phyloP scores from a whole-genome alignment of 805 yeast species.

The Clavispora phyllophila region DNA sequence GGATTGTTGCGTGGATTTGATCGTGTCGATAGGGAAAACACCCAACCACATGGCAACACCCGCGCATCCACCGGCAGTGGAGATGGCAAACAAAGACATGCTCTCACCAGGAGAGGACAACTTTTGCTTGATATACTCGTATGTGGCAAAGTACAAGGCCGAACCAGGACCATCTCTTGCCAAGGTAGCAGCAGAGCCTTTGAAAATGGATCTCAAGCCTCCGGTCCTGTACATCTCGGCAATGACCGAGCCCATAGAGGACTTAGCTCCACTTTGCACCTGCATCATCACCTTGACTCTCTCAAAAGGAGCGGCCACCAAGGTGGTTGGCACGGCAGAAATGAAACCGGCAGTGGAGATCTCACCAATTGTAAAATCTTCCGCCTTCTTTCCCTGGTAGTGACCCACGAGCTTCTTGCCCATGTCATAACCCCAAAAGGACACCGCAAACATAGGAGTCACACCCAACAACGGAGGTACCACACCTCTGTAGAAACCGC shows the following conservation, averaged over 20 bases:
- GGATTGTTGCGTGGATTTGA: conserved; percentile 78
- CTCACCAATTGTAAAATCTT: conserved; percentile 56
- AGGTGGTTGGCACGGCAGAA: conserved; percentile 91
- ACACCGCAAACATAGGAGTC: conserved; percentile 97
- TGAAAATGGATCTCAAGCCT: conserved; percentile 77
- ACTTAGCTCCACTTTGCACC: conserved; percentile 46
- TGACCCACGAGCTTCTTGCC: conserved; percentile 72
- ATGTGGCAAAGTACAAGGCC: conserved; percentile 91
- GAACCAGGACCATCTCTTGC: conserved; percentile 98
- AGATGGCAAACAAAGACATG: conserved; percentile 67
- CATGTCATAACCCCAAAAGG: conserved; percentile 96
- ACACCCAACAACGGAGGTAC: conserved; percentile 93
- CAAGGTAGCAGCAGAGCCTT: conserved; percentile 87
- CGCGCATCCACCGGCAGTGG: conserved; percentile 91
- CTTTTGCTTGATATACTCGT: conserved; percentile 69
- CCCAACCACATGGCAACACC: conserved; percentile 97
- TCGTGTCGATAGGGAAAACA: conserved; percentile 94
- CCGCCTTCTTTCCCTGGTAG: conserved; percentile 32
- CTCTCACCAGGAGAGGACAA: conserved; percentile 53
- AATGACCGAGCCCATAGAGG: conserved; percentile 56
- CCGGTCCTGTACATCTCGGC: conserved; percentile 69
- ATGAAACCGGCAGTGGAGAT: conserved; percentile 90
- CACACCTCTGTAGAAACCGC: conserved; percentile 90
- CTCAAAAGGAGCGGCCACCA: conserved; percentile 97
- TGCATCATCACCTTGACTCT: conserved; percentile 93